A percentile compares a stretch with the other conserved stretches of the same genome.
These are phyloP conservation scores for Amylocystis lapponica DNA, from an alignment of 768 basidiomycete species.

Conservation along the genomic window DNA sequence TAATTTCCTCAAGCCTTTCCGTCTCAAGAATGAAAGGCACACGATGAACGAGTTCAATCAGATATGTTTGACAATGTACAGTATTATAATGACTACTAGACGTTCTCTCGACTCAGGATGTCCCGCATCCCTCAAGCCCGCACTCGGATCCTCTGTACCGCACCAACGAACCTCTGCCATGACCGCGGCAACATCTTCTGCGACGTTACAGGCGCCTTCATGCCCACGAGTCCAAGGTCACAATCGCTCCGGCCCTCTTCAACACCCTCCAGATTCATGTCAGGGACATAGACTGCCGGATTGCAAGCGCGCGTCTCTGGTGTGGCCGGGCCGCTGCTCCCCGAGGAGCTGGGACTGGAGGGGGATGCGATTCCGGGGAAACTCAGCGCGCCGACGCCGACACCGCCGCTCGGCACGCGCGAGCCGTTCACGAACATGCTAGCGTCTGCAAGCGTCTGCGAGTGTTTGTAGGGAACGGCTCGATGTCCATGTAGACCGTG, in stretches of 20 bases:
- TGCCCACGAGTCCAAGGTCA: background rate
- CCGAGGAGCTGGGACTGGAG: background rate
- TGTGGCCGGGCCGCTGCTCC: conserved; percentile 16
- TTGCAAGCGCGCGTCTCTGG: conserved; percentile 11
- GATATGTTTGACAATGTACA: no score
- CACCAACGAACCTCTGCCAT: conserved; percentile 9
- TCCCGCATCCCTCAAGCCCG: no score
- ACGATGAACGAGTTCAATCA: no score
- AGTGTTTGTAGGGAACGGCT: background rate
- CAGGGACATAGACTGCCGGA: conserved; percentile 5
- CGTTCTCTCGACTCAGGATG: no score
- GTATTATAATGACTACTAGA: no score
- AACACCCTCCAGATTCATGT: conserved; percentile 10
- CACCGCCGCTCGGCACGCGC: no score
- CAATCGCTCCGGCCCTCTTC: background rate
- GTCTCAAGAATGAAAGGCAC: no score
- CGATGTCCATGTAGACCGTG: conserved; percentile 1
- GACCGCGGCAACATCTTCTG: conserved; percentile 2
- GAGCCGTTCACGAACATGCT: no score
- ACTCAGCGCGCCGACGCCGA: no score
- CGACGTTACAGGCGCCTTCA: conserved; percentile 1
- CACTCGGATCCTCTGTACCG: conserved; percentile 5
- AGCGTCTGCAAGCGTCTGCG: no score
- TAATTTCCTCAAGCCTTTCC: no score
- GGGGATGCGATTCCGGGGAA: no score